Conservation (phyloP, 2,329 filamentous ascomycete species). For the Nothophaeocryptopus gaeumannii region DNA sequence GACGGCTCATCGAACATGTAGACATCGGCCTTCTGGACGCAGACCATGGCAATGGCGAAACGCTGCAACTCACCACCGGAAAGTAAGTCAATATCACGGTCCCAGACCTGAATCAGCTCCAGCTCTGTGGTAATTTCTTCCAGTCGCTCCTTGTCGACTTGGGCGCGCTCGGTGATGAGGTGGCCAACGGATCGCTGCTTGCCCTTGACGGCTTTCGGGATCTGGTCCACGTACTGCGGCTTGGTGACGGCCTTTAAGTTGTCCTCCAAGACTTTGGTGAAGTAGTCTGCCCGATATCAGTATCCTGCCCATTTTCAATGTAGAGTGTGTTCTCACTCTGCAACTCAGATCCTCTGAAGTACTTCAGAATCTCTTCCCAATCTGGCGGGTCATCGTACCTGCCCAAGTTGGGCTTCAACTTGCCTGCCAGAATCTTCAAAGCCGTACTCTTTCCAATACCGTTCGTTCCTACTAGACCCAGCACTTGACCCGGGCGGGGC, state of each 20-base stretch:
- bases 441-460: slow-evolving; percentile 99
- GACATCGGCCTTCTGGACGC: slow-evolving; percentile 92
- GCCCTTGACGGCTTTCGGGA: slow-evolving; percentile 85
- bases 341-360: slow-evolving; percentile 95
- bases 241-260: slow-evolving; percentile 97
- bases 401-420: slow-evolving; percentile 96
- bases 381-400: slow-evolving; percentile 94
- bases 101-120: slow-evolving; percentile 83
- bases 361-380: slow-evolving; percentile 98
- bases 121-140: slow-evolving; percentile 79
- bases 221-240: slow-evolving; percentile 98
- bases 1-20: slow-evolving; percentile 99
- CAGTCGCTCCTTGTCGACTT: slow-evolving; percentile 67
- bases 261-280: slow-evolving; percentile 96
- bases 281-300: slow-evolving; percentile 68
- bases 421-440: slow-evolving; percentile 95
- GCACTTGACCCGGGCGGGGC: slow-evolving; percentile 89
- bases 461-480: slow-evolving; percentile 97
- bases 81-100: slow-evolving; percentile 83
- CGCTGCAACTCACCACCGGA: slow-evolving; percentile 98
- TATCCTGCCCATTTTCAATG: slow-evolving; percentile 17
- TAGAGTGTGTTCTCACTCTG: slow-evolving; percentile 65
- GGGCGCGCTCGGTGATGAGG: slow-evolving; percentile 71
- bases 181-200: slow-evolving; percentile 70
- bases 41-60: slow-evolving; percentile 94